Evolutionary conservation across 2,329 filamentous ascomycete genomes (phyloP), one percentile per base, ranked within the genome.

Genomic region (Fusarium robinianum): DNA sequence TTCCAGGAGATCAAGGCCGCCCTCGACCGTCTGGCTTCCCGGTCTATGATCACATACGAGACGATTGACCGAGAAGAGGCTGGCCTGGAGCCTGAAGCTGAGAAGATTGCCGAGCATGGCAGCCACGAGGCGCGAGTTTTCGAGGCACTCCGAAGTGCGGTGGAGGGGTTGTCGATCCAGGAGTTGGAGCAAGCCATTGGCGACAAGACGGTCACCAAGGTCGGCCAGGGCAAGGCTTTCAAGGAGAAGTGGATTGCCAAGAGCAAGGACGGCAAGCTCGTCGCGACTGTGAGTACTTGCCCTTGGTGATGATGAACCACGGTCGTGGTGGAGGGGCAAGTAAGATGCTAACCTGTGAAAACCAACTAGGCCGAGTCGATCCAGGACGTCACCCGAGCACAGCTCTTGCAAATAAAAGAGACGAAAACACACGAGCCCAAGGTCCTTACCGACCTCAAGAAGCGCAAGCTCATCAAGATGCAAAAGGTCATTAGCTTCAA

Each of bases 221-320:
- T 96, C 49, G 94, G 94, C n/a, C 87, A 94, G 67, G 90, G 90
- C 61, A 95, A 94, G 73, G 92, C 92, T 22, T 96, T 97, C 76
- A 95, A 81, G 65, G 80, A 84, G 68, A 85, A 84, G 65, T 87
- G 83, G 84, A 85, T 87, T 51, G 66, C 70, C 9, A 85, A 82
- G 70, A 79, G 77, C 51, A 76, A 80, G 58, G 76, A 78, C 16
- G 77, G 78, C 51, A 76, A 75, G 63, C 67, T 81, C 38, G 70
- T 79, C 33, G 75, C 78, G 49, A 70, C 73, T 58, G 79, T 79
- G 58, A 60, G 73, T 65, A 17, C 10, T 8, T 12, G 26, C 25
- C 14, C 9, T 23, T 8, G 18, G 25, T 16, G n/a, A n/a, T n/a
- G n/a, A n/a, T n/a, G n/a, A n/a, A n/a, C n/a, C n/a, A n/a, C n/a